Evolutionary conservation across 768 basidiomycete species (phyloP), one percentile per base, ranked within the genome.

Genomic region (Podaxis pistillaris): DNA sequence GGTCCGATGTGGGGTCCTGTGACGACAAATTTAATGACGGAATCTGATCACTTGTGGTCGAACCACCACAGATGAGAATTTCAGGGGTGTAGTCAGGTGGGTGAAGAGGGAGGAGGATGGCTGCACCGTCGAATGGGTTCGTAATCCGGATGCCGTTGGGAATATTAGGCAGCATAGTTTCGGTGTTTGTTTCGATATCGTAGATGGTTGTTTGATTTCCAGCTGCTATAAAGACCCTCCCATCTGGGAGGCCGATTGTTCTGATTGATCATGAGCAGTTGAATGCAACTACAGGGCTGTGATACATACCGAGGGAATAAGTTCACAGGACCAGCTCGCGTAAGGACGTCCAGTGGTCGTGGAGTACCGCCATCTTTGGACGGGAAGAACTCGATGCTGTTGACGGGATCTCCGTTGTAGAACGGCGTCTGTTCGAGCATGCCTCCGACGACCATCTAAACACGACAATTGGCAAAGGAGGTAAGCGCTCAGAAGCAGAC

Each of bases 321-420:
- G 51, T 71, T 73, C 6, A 62, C 68, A 9, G 73, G 73, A 24
- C 74, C 61, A 65, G 63, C 70, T n/a, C 70, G 65, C 26, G 69
- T 64, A 22, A 76, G 70, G 64, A 72, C 70, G 12, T 66, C 67
- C 3, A 69, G 68, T 17, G 68, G 71, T n/a, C 68, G 69, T 30
- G 71, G 72, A 17, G 72, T 62, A 63, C 75, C 76, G 30, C 73
- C 71, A 60, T 78, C 77, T 56, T 79, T 79, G 4, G 74, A 68
- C 7, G 78, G 78, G 69, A 72, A 78, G 56, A 78, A 79, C 62
- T 78, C 78, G 55, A 76, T 71, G 54, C 64, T 71, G 57, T 73
- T 87, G 56, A 83, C 81, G 3, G 86, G 85, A 57, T 76, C 79
- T 36, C 82, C 85, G 68, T 89, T 87, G 69, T 87, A 87, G 79